phyloP scores from a whole-genome alignment of 176 grass and related monocot species.

The Saccharum spontaneum region DNA sequence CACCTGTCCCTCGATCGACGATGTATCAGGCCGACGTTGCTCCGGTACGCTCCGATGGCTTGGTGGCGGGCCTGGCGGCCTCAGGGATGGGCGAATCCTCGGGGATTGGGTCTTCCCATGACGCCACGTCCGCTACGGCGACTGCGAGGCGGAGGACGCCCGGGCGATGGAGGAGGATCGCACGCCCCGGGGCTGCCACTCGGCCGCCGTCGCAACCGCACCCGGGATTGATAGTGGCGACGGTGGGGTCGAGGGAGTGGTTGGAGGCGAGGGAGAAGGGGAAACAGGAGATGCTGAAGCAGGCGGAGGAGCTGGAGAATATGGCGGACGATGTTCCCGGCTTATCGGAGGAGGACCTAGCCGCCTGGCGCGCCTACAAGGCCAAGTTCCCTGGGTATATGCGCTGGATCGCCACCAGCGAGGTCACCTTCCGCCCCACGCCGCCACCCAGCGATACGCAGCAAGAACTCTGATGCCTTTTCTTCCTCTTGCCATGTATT shows the following conservation, averaged over 20 bases:
- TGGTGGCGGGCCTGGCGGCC: neutral
- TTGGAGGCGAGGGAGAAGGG: neutral
- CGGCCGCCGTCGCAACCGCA: neutral
- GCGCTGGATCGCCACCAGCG: neutral
- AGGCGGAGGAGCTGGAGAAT: neutral
- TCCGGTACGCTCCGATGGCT: neutral
- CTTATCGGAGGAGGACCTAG: neutral
- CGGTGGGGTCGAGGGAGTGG: neutral
- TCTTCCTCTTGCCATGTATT: too few relatives aligned
- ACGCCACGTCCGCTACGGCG: neutral
- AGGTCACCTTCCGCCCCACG: neutral
- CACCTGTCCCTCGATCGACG: too few relatives aligned
- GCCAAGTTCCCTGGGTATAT: neutral
- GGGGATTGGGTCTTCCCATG: neutral
- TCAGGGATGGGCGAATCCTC: neutral
- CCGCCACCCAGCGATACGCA: neutral
- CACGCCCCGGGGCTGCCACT: neutral
- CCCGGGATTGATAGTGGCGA: neutral
- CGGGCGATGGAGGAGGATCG: constrained; percentile 16
- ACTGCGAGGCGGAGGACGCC: neutral
- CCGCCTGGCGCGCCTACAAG: neutral
- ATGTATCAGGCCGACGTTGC: too few relatives aligned
- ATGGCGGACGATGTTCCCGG: neutral
- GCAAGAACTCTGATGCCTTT: too few relatives aligned
- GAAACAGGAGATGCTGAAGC: neutral